Evolutionary conservation across 352 stramenopile genomes (phyloP), one percentile per base, ranked within the genome.

Genomic region (Pythium aquatile): DNA sequence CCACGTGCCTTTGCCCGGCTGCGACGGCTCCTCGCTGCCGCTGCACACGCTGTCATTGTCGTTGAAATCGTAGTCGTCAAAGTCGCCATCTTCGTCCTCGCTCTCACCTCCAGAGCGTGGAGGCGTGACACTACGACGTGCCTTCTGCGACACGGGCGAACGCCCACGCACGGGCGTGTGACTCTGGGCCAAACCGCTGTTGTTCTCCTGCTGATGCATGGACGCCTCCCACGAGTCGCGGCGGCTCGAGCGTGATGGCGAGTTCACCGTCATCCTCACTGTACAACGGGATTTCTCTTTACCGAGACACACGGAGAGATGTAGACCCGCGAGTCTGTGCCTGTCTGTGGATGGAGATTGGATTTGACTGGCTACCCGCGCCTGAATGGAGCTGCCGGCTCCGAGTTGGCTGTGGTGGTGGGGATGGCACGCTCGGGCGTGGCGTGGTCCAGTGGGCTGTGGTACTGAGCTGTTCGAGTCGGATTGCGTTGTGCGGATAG

Each of bases 1-100:
- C 83, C 83, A 90, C 32, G 86, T 72, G 44, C 80, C 80, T 28
- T 71, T 71, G 47, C 65, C 65, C 16, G 64, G 51, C 55, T 65
- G 47, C 57, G 56, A 63, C 33, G 55, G 55, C 49, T 65, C 57
- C 35, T 70, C 64, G 28, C 53, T 66, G 42, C 64, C 64, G 53
- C 58, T 65, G 40, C 56, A 61, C 20, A 44, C 65, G 64, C 53
- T 65, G 42, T 71, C 58, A 46, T 65, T 62, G 49, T 69, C 56
- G 49, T 60, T 61, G 28, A 56, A 53, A n/a, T 47, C 24, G 39
- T 53, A 44, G 35, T 52, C 37, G 46, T 52, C 39, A 20, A 62
- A 68, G 35, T 62, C 54, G 14, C 55, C 57, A 49, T 61, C 55
- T 30, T 69, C 63, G 35, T 69, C 63, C 13, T 69, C 56, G 62